Conservation (phyloP, 2,329 filamentous ascomycete species). For the Pleomassaria siparia region DNA sequence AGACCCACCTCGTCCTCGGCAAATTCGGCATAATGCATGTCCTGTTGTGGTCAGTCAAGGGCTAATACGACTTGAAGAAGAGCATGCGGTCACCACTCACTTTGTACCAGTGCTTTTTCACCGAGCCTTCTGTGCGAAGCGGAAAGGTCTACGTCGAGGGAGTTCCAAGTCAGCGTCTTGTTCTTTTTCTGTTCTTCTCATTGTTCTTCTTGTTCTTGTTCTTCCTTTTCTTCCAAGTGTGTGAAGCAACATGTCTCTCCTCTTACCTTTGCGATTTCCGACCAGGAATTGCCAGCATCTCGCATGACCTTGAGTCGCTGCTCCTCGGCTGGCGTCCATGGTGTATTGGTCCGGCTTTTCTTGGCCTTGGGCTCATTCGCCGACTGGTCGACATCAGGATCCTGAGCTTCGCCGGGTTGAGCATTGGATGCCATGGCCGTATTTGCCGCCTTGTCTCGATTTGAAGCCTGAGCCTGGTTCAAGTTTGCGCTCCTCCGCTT, state of each 20-base stretch:
- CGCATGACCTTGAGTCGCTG: constrained; percentile 90
- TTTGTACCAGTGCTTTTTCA: constrained; percentile 99
- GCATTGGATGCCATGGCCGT: constrained; percentile 31
- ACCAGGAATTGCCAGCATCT: constrained; percentile 92
- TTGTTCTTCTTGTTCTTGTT: background rate
- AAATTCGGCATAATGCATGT: constrained; percentile 99
- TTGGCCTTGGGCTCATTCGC: constrained; percentile 59
- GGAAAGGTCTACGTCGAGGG: constrained; percentile 72
- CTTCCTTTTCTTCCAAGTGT: constrained; percentile 3
- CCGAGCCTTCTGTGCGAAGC: constrained; percentile 89
- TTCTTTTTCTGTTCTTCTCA: too few species aligned
- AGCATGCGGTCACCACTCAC: constrained; percentile 50
- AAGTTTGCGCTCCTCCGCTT: constrained; percentile 40
- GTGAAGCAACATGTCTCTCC: constrained; percentile 5
- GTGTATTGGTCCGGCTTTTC: constrained; percentile 97
- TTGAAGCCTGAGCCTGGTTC: constrained; percentile 17
- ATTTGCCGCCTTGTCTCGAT: constrained; percentile 29
- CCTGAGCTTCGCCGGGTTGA: constrained; percentile 9
- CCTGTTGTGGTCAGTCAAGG: constrained; percentile 55
- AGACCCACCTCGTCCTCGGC: constrained; percentile 84
- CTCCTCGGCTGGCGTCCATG: constrained; percentile 95
- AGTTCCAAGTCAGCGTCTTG: constrained; percentile 23
- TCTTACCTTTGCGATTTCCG: constrained; percentile 90
- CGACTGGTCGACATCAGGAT: constrained; percentile 22
- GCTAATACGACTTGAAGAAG: constrained; percentile 11